Percentiles rank a stretch among this genome's conserved stretches.
phyloP scores from a whole-genome alignment of 2,329 filamentous ascomycete genomes.

The Diaporthe aspalathi region DNA sequence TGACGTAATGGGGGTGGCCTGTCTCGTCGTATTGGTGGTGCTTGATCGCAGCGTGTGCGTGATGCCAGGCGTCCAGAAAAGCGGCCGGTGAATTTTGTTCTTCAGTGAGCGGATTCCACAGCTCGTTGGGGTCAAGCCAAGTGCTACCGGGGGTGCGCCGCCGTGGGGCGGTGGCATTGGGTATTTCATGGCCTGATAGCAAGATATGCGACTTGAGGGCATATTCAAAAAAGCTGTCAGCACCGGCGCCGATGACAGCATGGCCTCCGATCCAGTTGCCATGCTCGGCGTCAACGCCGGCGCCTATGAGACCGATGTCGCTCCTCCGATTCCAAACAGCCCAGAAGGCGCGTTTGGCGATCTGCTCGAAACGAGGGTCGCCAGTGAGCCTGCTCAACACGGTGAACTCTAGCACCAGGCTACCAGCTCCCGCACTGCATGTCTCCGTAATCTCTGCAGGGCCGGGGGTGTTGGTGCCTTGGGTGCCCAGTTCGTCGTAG shows the following conservation, averaged over 20 bases:
- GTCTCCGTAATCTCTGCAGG: constrained; percentile 88
- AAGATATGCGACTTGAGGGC: constrained; percentile 94
- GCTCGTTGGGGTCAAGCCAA: constrained; percentile 73
- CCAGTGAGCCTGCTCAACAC: constrained; percentile 89
- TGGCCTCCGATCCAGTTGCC: constrained; percentile 90
- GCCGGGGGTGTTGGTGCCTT: constrained; percentile 51
- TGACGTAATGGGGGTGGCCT: constrained; percentile 92
- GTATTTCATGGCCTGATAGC: constrained; percentile 78
- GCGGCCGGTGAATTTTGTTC: constrained; percentile 79
- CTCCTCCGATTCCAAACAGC: constrained; percentile 93
- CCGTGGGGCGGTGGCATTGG: constrained; percentile 60
- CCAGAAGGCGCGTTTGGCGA: constrained; percentile 95
- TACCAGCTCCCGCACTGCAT: constrained; percentile 96
- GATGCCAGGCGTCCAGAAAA: constrained; percentile 86
- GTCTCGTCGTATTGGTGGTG: constrained; percentile 87
- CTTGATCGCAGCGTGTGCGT: constrained; percentile 87
- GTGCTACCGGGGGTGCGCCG: constrained; percentile 50
- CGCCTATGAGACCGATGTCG: constrained; percentile 86
- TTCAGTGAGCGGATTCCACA: constrained; percentile 70
- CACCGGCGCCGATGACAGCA: constrained; percentile 94
- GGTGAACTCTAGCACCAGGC: constrained; percentile 91
- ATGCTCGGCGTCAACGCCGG: constrained; percentile 88
- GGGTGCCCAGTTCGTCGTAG: constrained; percentile 62
- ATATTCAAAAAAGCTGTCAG: constrained; percentile 99
- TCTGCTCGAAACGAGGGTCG: constrained; percentile 86